Percentiles rank a stretch among this genome's conserved stretches.
These are phyloP conservation scores for Lagenaria siceraria DNA, from an alignment of 306 rosid species.

Conservation along the genomic window DNA sequence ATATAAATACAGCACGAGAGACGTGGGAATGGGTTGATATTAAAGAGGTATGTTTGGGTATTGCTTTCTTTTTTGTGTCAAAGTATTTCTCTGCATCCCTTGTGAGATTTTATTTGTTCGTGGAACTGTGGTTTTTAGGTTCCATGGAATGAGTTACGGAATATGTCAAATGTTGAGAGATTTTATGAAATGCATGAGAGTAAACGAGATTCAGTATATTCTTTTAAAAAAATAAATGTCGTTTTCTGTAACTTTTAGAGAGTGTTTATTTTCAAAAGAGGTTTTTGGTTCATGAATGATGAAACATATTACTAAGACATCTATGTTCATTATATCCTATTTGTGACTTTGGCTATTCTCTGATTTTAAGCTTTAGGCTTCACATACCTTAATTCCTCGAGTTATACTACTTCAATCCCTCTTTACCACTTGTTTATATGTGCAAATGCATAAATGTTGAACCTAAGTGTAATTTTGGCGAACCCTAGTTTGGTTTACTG, in stretches of 20 bases:
- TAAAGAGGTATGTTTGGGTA: slow-evolving; percentile 29
- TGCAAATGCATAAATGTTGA: not conserved
- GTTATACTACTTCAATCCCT: not conserved
- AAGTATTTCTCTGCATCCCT: not conserved
- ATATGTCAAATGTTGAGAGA: not conserved
- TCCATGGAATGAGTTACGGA: not conserved
- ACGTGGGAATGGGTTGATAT: slow-evolving; percentile 60
- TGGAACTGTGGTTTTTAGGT: not conserved
- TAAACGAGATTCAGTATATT: not conserved
- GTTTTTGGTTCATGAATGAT: not conserved
- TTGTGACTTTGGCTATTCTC: not conserved
- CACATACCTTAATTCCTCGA: not conserved
- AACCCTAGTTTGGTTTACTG: not conserved
- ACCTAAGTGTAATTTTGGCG: not conserved
- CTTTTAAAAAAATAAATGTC: not conserved
- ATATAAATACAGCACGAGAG: slow-evolving; percentile 32
- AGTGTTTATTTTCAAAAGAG: not conserved
- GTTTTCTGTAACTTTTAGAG: not conserved
- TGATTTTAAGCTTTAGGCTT: not conserved
- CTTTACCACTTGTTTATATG: not conserved
- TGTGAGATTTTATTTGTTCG: not conserved
- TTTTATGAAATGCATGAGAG: not conserved
- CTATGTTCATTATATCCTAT: not conserved
- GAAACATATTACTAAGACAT: slow-evolving; percentile 1
- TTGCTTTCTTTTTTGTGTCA: not conserved